Evolutionary conservation across 306 rosid species (phyloP).

Genomic region (Acacia crassicarpa): DNA sequence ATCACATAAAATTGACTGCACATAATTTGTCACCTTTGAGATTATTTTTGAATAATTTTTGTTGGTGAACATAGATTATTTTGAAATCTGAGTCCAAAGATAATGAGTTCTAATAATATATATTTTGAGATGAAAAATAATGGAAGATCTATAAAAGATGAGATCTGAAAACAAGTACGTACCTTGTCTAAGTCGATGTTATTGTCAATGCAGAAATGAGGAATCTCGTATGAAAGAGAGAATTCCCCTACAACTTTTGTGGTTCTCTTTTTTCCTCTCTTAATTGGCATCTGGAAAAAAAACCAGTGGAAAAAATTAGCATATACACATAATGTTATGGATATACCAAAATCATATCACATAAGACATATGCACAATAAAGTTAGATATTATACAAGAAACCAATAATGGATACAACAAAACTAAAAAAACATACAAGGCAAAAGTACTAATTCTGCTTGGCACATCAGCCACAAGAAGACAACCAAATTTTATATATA

Average conservation of each 20-base stretch:
- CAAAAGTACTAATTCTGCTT: too few species aligned
- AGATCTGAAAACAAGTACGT: not conserved
- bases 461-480: not conserved
- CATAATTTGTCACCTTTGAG: too few species aligned
- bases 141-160: not conserved
- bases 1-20: not conserved
- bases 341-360: too few species aligned
- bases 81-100: not conserved
- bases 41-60: too few species aligned
- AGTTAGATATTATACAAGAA: not conserved
- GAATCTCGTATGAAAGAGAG: not conserved
- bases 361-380: not conserved
- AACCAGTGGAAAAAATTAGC: not conserved
- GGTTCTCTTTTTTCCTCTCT: not conserved
- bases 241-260: not conserved
- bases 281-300: not conserved
- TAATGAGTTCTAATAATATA: too few species aligned
- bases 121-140: too few species aligned
- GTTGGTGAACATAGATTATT: not conserved
- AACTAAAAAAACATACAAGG: too few species aligned
- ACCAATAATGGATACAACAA: not conserved
- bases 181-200: not conserved
- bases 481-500: not conserved
- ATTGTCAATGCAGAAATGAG: not conserved
- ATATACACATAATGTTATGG: too few species aligned